Evolutionary conservation across 2,329 filamentous ascomycete species (phyloP), one percentile per base, ranked within the genome.

Genomic region (Sclerotinia trifoliorum): DNA sequence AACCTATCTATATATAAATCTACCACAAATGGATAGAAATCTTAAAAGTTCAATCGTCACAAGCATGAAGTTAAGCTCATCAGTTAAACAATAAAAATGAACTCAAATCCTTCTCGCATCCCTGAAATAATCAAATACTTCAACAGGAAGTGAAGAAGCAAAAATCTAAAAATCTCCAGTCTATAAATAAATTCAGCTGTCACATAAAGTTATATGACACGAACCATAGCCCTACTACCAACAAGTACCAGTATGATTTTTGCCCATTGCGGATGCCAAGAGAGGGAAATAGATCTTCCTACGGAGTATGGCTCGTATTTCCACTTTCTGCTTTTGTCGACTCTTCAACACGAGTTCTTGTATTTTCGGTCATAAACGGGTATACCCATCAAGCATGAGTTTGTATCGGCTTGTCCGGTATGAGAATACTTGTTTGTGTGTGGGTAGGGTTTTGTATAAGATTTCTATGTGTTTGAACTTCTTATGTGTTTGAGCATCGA

Each of bases 211-310:
- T 24, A 39, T 2, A 56, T 13, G 5, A 15, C 2, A 7, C 17
- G 26, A 32, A 3, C 6, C 15, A 1, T 35, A 21, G 1, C 21
- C 1, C 3, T 39, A 13, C 11, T 13, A 39, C 21, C 6, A 13
- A 56, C 21, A 24, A 39, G 11, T 6, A 3, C 11, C 13, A 19
- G 11, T n/a, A 15, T 13, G 1, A 10, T 39, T 15, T 21, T 1
- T 15, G 1, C 6, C 0, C 7, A 1, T 35, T 13, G 1, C 5
- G 21, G 21, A 24, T 0, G 3, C 5, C 11, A 21, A 24, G 5
- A 15, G 11, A 42, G 39, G 17, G 19, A 54, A 32, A 2, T 29
- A 26, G 26, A 54, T 54, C 24, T 19, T 29, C 26, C 35, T 10
- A 35, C 2, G 35, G 35, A 35, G 6, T 29, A 19, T 29, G 21